These are phyloP conservation scores for Golubevia pallescens DNA, from an alignment of 1,284 basidiomycete genomes.

Conservation along the genomic window DNA sequence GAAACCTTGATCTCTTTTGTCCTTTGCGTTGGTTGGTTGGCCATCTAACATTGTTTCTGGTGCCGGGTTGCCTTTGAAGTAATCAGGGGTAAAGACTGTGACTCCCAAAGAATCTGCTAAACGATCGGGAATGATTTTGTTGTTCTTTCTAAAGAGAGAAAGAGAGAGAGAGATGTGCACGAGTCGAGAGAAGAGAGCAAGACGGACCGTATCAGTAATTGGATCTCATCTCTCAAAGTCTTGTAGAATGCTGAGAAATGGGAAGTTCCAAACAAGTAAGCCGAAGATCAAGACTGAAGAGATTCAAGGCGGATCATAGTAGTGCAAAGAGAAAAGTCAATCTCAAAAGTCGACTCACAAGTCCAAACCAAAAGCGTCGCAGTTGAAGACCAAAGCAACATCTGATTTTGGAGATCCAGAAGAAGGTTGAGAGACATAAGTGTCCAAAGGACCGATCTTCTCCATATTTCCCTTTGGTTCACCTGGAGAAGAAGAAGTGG, in stretches of 20 bases:
- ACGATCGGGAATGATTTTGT: constrained; percentile 40
- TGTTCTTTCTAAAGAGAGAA: too few relatives aligned
- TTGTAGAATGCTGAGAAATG: too few relatives aligned
- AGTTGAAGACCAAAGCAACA: constrained; percentile 34
- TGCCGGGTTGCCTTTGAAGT: constrained; percentile 32
- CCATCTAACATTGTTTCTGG: constrained; percentile 8
- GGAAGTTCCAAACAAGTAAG: too few relatives aligned
- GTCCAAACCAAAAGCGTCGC: constrained; percentile 40
- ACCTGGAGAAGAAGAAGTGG: constrained; percentile 7
- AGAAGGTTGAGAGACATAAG: constrained; percentile 30
- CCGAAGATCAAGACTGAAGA: too few relatives aligned
- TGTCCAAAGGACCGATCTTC: constrained; percentile 23
- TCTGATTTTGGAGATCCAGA: constrained; percentile 6
- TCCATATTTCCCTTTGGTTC: constrained; percentile 30
- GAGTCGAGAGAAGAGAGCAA: too few relatives aligned
- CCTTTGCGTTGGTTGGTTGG: constrained; percentile 22
- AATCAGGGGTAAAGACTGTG: constrained; percentile 36
- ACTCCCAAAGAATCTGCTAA: constrained; percentile 32
- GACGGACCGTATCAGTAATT: too few relatives aligned
- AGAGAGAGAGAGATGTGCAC: too few relatives aligned
- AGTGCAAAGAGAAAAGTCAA: too few relatives aligned
- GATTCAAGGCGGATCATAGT: too few relatives aligned
- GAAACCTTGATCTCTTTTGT: constrained; percentile 11
- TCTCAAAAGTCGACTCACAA: too few relatives aligned
- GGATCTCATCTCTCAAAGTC: too few relatives aligned